A percentile compares a stretch with the other conserved stretches of the same genome.
phyloP scores from a whole-genome alignment of 2,329 filamentous ascomycete species.

The Didymella sp. region DNA sequence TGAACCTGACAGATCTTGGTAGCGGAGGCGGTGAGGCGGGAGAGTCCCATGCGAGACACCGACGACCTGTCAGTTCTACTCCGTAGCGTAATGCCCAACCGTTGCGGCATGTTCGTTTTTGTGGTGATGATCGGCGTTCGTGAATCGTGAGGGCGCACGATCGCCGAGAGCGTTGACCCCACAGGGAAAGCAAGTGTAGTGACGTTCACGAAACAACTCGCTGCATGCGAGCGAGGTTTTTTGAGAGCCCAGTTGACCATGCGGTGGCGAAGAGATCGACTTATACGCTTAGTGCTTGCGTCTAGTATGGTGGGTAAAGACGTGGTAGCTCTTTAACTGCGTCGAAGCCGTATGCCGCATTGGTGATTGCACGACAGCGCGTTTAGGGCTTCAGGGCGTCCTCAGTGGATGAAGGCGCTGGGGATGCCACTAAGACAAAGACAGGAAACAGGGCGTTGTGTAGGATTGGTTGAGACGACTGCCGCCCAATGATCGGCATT shows the following conservation, averaged over 20 bases:
- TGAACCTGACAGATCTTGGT: slow-evolving; percentile 21
- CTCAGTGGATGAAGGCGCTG: slow-evolving; percentile 13
- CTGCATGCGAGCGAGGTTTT: slow-evolving; percentile 6
- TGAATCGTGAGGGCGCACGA: slow-evolving; percentile 1
- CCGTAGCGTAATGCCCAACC: slow-evolving; percentile 9
- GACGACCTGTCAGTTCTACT: slow-evolving; percentile 9
- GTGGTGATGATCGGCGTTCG: slow-evolving; percentile 27
- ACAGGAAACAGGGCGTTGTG: slow-evolving; percentile 20
- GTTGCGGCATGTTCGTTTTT: slow-evolving; percentile 9
- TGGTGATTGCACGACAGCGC: slow-evolving; percentile 16
- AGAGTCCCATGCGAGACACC: slow-evolving; percentile 10
- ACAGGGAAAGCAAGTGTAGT: slow-evolving; percentile 12
- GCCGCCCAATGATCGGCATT: slow-evolving; percentile 38
- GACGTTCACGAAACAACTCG: not conserved
- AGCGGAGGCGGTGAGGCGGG: slow-evolving; percentile 11
- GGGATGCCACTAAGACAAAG: slow-evolving; percentile 15
- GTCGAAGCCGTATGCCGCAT: slow-evolving; percentile 11
- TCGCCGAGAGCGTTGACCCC: slow-evolving; percentile 22
- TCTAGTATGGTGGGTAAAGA: slow-evolving; percentile 18
- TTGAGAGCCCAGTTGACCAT: slow-evolving; percentile 3
- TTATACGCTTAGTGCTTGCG: slow-evolving; percentile 24
- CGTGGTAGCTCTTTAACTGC: slow-evolving; percentile 33
- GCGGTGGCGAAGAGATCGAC: slow-evolving; percentile 40
- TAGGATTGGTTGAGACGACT: slow-evolving; percentile 25
- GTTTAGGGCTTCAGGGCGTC: slow-evolving; percentile 8